A percentile compares a stretch with the other conserved stretches of the same genome.
These are phyloP conservation scores for Metarhizium anisopliae DNA, from an alignment of 2,329 filamentous ascomycete species.

Conservation along the genomic window DNA sequence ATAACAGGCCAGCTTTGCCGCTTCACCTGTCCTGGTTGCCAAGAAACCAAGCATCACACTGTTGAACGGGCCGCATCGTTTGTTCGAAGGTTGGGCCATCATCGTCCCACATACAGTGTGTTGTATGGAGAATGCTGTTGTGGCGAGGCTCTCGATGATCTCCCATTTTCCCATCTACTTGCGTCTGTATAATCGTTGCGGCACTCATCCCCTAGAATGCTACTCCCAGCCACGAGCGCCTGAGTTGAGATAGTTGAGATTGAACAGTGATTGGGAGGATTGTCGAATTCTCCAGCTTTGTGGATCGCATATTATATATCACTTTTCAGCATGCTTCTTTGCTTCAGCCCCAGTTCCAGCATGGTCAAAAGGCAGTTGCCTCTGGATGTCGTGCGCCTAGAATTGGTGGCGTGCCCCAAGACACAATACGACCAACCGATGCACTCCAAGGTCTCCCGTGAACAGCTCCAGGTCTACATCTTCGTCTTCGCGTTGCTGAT, in stretches of 20 bases:
- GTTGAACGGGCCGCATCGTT: neutral
- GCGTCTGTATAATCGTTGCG: neutral
- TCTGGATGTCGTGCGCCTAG: neutral
- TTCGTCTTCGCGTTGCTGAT: too few relatives aligned
- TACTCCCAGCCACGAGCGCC: neutral
- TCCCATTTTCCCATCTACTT: neutral
- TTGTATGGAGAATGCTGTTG: slow-evolving; percentile 20
- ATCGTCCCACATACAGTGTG: slow-evolving; percentile 27
- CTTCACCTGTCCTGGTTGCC: neutral
- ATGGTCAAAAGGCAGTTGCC: neutral
- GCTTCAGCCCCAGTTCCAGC: neutral
- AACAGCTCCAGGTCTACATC: too few relatives aligned
- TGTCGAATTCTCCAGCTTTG: neutral
- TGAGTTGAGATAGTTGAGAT: neutral
- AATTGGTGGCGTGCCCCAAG: neutral
- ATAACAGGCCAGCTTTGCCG: neutral
- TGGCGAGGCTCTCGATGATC: slow-evolving; percentile 6
- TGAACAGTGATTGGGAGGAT: neutral
- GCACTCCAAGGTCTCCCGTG: neutral
- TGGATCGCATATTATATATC: neutral
- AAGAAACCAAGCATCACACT: neutral
- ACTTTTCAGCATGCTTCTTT: neutral
- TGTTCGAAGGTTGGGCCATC: too few relatives aligned
- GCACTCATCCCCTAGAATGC: neutral
- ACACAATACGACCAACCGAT: neutral